phyloP scores from a whole-genome alignment of 257 asterid species.

The Ophiorrhiza pumila region DNA sequence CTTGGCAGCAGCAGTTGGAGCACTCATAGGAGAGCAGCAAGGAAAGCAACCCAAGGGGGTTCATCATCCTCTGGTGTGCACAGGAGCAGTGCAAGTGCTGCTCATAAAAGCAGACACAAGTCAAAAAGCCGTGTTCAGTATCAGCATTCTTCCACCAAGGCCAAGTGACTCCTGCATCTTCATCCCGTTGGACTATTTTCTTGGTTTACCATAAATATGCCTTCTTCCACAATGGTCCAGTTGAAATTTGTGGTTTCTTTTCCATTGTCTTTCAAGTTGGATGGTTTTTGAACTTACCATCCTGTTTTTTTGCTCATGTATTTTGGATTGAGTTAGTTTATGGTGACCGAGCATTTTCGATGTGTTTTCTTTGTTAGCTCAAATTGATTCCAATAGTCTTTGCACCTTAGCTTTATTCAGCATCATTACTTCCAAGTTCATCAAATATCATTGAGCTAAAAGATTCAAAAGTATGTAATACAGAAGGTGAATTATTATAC shows the following conservation, averaged over 20 bases:
- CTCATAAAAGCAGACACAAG: conserved; percentile 43
- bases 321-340: neutral
- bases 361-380: neutral
- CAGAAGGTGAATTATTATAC: no score
- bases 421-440: neutral
- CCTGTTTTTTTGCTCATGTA: neutral
- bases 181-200: conserved; percentile 4
- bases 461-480: no score
- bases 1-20: conserved; percentile 44
- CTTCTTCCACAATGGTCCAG: neutral
- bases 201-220: neutral
- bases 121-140: conserved; percentile 34
- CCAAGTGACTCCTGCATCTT: conserved; percentile 21
- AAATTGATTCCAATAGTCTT: neutral
- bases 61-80: conserved; percentile 29
- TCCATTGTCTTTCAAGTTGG: neutral
- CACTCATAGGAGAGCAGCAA: conserved; percentile 37
- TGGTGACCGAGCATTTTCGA: neutral
- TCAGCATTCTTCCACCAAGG: conserved; percentile 25
- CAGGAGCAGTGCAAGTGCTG: conserved; percentile 35
- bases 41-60: conserved; percentile 33
- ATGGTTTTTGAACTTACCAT: neutral
- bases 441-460: neutral
- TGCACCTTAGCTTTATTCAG: neutral
- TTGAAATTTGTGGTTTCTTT: neutral